phyloP scores from a whole-genome alignment of 371 early-diverging fungal species.

The Rhizopus delemar region DNA sequence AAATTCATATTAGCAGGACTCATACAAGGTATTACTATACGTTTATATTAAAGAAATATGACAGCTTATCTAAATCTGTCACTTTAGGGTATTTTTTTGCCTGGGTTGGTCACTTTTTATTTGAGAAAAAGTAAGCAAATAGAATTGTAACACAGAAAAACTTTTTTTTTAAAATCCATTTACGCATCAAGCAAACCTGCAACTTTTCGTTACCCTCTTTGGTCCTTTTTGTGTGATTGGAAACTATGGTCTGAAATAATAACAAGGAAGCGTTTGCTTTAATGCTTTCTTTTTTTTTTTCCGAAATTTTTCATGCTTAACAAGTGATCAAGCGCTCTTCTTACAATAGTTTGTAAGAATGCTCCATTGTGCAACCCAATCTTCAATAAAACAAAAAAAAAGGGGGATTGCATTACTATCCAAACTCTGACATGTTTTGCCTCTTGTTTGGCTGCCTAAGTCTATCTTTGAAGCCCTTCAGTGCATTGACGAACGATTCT shows the following conservation, averaged over 20 bases:
- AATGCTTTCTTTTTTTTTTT: conserved; percentile 5
- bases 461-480: too few relatives aligned
- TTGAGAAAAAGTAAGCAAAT: conserved; percentile 57
- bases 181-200: conserved; percentile 56
- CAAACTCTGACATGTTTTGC: too few relatives aligned
- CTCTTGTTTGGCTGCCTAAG: too few relatives aligned
- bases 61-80: too few relatives aligned
- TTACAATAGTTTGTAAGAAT: too few relatives aligned
- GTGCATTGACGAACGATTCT: too few relatives aligned
- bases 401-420: too few relatives aligned
- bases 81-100: conserved; percentile 60
- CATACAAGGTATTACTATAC: conserved; percentile 32
- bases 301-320: too few relatives aligned
- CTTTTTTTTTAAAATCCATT: neutral
- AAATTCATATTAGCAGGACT: conserved; percentile 26
- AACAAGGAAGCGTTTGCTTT: conserved; percentile 40
- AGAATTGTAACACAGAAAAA: neutral
- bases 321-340: too few relatives aligned
- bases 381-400: too few relatives aligned
- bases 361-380: too few relatives aligned
- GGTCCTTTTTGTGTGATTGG: conserved; percentile 63
- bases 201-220: conserved; percentile 70
- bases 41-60: too few relatives aligned
- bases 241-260: conserved; percentile 63
- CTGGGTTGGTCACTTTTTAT: conserved; percentile 72